phyloP scores from a whole-genome alignment of 495 filamentous ascomycete genomes.

The Hyaloscypha finlandica region DNA sequence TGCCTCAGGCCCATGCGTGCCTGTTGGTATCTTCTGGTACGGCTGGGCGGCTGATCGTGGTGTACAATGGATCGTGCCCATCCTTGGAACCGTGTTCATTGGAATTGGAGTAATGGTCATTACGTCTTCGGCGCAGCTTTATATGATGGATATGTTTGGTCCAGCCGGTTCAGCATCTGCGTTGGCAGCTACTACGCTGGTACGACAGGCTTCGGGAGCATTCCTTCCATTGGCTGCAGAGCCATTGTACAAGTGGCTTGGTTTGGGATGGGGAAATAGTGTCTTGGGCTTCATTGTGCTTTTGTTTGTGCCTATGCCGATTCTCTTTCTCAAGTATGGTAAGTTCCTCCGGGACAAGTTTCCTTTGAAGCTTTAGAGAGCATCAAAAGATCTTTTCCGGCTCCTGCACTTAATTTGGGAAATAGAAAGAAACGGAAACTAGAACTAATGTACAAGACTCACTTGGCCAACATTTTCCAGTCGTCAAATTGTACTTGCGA shows the following conservation, averaged over 20 bases:
- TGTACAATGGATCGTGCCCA: conserved; percentile 70
- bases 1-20: conserved; percentile 56
- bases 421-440: too few relatives aligned
- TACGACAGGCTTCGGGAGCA: neutral
- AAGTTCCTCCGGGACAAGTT: neutral
- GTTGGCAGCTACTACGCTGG: neutral
- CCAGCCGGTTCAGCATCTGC: neutral
- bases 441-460: too few relatives aligned
- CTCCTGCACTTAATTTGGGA: too few relatives aligned
- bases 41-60: conserved; percentile 66
- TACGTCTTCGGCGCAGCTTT: conserved; percentile 47
- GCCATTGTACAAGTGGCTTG: neutral
- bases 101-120: conserved; percentile 60
- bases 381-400: too few relatives aligned
- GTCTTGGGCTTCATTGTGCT: neutral
- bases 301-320: neutral
- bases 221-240: neutral
- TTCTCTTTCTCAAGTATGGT: neutral
- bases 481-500: too few relatives aligned
- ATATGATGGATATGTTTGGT: neutral
- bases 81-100: conserved; percentile 65
- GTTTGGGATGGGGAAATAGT: conserved; percentile 1
- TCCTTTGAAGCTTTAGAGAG: neutral
- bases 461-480: too few relatives aligned
- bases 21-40: conserved; percentile 68